A percentile compares a stretch with the other conserved stretches of the same genome.
Evolutionary conservation across 495 filamentous ascomycete genomes (phyloP).

Genomic region (Daldinia grandis): DNA sequence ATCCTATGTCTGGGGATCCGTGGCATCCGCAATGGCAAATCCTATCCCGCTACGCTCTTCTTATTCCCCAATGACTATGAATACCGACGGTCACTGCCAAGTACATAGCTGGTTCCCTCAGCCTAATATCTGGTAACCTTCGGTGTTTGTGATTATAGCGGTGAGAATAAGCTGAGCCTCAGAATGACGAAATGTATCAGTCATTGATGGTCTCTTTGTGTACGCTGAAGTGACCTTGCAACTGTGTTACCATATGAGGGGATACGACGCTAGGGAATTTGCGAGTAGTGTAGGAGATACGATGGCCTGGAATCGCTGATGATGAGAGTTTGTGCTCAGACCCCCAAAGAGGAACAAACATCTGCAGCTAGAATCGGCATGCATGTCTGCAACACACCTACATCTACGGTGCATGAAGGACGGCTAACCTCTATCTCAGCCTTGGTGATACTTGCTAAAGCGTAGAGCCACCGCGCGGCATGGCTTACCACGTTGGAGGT

Average conservation of each 20-base stretch:
- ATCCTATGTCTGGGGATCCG: conserved; percentile 22
- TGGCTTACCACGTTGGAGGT: conserved; percentile 20
- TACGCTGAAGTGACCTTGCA: conserved; percentile 4
- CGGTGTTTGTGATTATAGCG: conserved; percentile 25
- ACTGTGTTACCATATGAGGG: conserved; percentile 33
- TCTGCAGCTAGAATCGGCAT: conserved; percentile 39
- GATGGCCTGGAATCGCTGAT: conserved; percentile 16
- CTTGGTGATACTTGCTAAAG: conserved; percentile 2
- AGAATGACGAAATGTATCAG: conserved; percentile 25
- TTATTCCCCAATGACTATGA: background rate
- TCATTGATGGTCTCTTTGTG: conserved; percentile 1
- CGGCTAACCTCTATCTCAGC: conserved; percentile 15
- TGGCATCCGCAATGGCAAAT: conserved; percentile 29
- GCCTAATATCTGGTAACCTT: conserved; percentile 29
- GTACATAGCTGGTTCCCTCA: background rate
- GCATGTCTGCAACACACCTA: conserved; percentile 43
- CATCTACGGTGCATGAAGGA: conserved; percentile 21
- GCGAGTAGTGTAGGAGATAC: conserved; percentile 35
- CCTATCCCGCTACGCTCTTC: background rate
- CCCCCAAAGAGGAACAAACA: conserved; percentile 20
- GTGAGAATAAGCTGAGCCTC: conserved; percentile 29
- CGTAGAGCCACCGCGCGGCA: conserved; percentile 10
- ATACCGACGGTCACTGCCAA: background rate
- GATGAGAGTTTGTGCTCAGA: conserved; percentile 14
- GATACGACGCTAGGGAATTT: conserved; percentile 30